Evolutionary conservation across 352 stramenopile species (phyloP).

Genomic region (Halophytophthora polymorphica): DNA sequence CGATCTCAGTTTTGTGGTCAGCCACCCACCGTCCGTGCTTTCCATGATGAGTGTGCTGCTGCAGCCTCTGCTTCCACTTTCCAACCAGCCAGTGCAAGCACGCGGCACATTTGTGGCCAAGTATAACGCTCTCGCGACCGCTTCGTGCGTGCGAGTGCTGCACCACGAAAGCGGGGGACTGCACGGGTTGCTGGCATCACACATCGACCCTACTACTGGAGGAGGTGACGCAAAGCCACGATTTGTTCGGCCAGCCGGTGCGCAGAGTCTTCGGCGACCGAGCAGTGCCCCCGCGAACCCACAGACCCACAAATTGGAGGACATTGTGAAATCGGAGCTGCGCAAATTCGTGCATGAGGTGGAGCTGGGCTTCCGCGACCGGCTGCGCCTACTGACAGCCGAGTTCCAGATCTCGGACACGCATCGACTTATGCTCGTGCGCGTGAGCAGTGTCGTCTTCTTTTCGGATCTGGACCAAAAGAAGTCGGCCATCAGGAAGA

Average conservation of each 20-base stretch:
- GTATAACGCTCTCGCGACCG: slow-evolving; percentile 38
- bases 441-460: slow-evolving; percentile 53
- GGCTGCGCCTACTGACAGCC: slow-evolving; percentile 42
- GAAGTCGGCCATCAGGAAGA: slow-evolving; percentile 5
- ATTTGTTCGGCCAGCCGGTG: background rate
- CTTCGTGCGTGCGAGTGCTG: slow-evolving; percentile 45
- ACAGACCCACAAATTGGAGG: slow-evolving; percentile 27
- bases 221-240: background rate
- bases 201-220: slow-evolving; percentile 4
- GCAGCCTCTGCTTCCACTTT: slow-evolving; percentile 34
- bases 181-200: slow-evolving; percentile 30
- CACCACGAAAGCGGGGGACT: slow-evolving; percentile 20
- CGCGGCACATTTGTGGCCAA: slow-evolving; percentile 53
- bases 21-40: slow-evolving; percentile 39
- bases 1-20: slow-evolving; percentile 54
- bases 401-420: slow-evolving; percentile 60
- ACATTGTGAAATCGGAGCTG: slow-evolving; percentile 51
- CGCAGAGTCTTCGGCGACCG: slow-evolving; percentile 7
- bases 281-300: slow-evolving; percentile 15
- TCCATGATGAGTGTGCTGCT: slow-evolving; percentile 46
- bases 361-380: slow-evolving; percentile 36
- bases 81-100: slow-evolving; percentile 27
- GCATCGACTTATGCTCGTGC: slow-evolving; percentile 52
- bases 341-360: slow-evolving; percentile 42
- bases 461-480: slow-evolving; percentile 45